These are phyloP conservation scores for Candida tetrigidarum DNA, from an alignment of 1,139 yeast genomes.

Conservation along the genomic window DNA sequence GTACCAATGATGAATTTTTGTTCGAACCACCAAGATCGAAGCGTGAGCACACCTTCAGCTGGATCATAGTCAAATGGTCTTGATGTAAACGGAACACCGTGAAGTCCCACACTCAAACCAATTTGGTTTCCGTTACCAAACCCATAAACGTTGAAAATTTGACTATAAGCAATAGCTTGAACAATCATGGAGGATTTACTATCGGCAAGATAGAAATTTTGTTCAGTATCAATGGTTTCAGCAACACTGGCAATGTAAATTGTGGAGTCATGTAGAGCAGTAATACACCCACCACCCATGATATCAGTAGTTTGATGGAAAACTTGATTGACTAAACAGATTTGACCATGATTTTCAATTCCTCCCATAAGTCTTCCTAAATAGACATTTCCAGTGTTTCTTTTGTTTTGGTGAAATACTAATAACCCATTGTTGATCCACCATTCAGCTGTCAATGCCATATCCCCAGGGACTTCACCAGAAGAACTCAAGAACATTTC, in stretches of 20 bases:
- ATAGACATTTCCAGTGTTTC: slow-evolving; percentile 23
- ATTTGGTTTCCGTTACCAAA: slow-evolving; percentile 35
- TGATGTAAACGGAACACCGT: slow-evolving; percentile 16
- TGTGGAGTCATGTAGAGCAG: slow-evolving; percentile 25
- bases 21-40: slow-evolving; percentile 13
- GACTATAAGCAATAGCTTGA: slow-evolving; percentile 22
- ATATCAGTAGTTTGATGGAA: slow-evolving; percentile 30
- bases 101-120: slow-evolving; percentile 25
- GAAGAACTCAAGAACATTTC: slow-evolving; percentile 31
- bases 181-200: slow-evolving; percentile 25
- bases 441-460: slow-evolving; percentile 22
- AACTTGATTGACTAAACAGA: slow-evolving; percentile 30
- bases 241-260: slow-evolving; percentile 25
- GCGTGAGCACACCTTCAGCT: slow-evolving; percentile 26
- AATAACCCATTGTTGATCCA: slow-evolving; percentile 35
- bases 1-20: slow-evolving; percentile 29
- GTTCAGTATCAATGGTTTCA: slow-evolving; percentile 21
- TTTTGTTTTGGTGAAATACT: slow-evolving; percentile 25
- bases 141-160: slow-evolving; percentile 33
- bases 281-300: slow-evolving; percentile 33
- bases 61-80: slow-evolving; percentile 18
- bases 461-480: slow-evolving; percentile 23
- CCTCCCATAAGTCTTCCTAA: slow-evolving; percentile 24
- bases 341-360: slow-evolving; percentile 33
- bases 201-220: slow-evolving; percentile 27